A percentile compares a stretch with the other conserved stretches of the same genome.
phyloP scores from a whole-genome alignment of 108 stramenopile genomes.

The Schizochytrium sp. region DNA sequence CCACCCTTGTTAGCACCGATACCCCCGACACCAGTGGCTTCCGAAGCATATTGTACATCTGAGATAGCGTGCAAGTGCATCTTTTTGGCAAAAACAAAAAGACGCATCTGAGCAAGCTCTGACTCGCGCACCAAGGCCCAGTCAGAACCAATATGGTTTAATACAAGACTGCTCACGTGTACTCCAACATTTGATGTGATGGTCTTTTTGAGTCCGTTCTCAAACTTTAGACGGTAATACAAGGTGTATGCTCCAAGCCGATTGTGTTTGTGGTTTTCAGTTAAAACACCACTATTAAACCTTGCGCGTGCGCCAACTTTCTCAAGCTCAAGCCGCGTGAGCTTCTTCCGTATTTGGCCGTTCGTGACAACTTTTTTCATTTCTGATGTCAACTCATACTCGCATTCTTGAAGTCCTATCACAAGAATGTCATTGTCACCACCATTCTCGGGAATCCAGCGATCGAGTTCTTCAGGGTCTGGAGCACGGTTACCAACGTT shows the following conservation, averaged over 20 bases:
- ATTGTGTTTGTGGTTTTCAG: constrained; percentile 21
- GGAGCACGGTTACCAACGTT: constrained; percentile 42
- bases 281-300: neutral
- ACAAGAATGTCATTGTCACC: constrained; percentile 29
- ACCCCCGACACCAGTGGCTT: constrained; percentile 37
- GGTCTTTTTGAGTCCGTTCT: constrained; percentile 57
- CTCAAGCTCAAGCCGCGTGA: constrained; percentile 31
- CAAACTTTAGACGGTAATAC: constrained; percentile 53
- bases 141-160: constrained; percentile 23
- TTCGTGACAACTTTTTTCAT: constrained; percentile 1
- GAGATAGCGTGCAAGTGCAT: constrained; percentile 25
- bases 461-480: constrained; percentile 9
- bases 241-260: constrained; percentile 49
- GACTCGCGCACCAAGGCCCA: constrained; percentile 54
- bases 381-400: constrained; percentile 3
- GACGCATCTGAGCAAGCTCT: constrained; percentile 58
- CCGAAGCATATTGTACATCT: constrained; percentile 49
- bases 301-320: constrained; percentile 15
- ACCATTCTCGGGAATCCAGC: neutral
- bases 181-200: constrained; percentile 45
- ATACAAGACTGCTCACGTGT: constrained; percentile 32
- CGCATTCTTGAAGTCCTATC: constrained; percentile 51
- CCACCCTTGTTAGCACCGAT: constrained; percentile 56
- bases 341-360: neutral
- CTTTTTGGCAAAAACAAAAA: constrained; percentile 40